Percentiles rank a stretch among this genome's conserved stretches.
These are phyloP conservation scores for Cryphonectria carpinicola DNA, from an alignment of 2,329 filamentous ascomycete genomes.

Conservation along the genomic window DNA sequence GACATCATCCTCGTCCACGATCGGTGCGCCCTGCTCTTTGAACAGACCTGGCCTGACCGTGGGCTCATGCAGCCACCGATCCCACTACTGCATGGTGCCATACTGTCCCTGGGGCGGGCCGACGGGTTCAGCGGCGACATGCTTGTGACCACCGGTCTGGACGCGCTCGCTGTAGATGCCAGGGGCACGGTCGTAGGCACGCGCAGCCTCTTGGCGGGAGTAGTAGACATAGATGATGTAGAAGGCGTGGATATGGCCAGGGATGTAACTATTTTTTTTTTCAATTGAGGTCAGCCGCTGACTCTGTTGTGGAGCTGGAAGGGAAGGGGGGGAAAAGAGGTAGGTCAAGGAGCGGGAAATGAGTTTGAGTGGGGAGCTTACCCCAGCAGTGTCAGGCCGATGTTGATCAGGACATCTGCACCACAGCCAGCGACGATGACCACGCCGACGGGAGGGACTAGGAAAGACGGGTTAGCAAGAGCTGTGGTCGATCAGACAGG, in stretches of 20 bases:
- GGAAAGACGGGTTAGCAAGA: not conserved
- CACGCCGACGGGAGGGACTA: slow-evolving; percentile 70
- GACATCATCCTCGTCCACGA: not conserved
- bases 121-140: slow-evolving; percentile 46
- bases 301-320: not conserved
- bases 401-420: slow-evolving; percentile 67
- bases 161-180: slow-evolving; percentile 74
- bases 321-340: too few species aligned
- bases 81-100: slow-evolving; percentile 22
- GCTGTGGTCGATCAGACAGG: slow-evolving; percentile 8
- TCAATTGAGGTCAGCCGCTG: not conserved
- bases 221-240: slow-evolving; percentile 86
- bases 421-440: slow-evolving; percentile 68
- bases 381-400: slow-evolving; percentile 68
- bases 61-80: not conserved
- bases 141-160: slow-evolving; percentile 73
- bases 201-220: slow-evolving; percentile 67
- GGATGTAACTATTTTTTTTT: slow-evolving; percentile 60
- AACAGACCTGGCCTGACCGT: not conserved
- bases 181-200: slow-evolving; percentile 59
- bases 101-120: slow-evolving; percentile 25
- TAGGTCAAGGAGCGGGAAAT: not conserved
- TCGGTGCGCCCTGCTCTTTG: not conserved
- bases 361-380: slow-evolving; percentile 37
- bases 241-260: slow-evolving; percentile 79